These are phyloP conservation scores for Ustilago esculenta DNA, from an alignment of 1,284 basidiomycete genomes.

Conservation along the genomic window DNA sequence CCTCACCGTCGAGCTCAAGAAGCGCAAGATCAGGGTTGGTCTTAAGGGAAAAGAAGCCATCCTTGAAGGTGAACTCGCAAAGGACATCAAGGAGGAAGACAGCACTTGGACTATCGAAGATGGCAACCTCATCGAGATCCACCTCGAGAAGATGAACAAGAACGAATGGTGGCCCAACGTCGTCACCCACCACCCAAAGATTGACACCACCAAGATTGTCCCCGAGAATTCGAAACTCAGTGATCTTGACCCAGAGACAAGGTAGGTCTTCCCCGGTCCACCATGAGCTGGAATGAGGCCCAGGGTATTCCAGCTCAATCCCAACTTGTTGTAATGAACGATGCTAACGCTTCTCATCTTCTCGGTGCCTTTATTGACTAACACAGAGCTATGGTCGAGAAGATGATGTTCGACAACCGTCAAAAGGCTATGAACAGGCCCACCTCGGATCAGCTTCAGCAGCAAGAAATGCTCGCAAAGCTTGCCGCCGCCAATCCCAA, in stretches of 20 bases:
- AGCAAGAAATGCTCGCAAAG: constrained; percentile 54
- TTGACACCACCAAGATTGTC: constrained; percentile 95
- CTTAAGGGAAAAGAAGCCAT: constrained; percentile 87
- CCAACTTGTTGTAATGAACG: too few relatives aligned
- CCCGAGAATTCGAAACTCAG: constrained; percentile 95
- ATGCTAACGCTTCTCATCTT: neutral
- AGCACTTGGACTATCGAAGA: constrained; percentile 97
- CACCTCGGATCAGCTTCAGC: constrained; percentile 65
- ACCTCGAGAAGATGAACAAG: constrained; percentile 86
- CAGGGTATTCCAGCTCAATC: too few relatives aligned
- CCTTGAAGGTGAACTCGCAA: constrained; percentile 82
- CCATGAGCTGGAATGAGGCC: too few relatives aligned
- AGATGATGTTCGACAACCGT: constrained; percentile 99
- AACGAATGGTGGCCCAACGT: constrained; percentile 98
- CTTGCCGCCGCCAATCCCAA: constrained; percentile 43
- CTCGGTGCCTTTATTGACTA: neutral
- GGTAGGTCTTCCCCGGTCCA: too few relatives aligned
- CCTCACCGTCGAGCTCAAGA: constrained; percentile 79
- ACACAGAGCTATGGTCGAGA: constrained; percentile 92
- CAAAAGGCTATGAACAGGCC: constrained; percentile 97
- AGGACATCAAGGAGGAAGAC: constrained; percentile 93
- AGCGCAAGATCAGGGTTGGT: constrained; percentile 82
- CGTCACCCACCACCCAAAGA: constrained; percentile 91
- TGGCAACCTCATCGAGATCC: constrained; percentile 76
- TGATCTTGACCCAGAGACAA: constrained; percentile 91